Percentiles rank a stretch among this genome's conserved stretches.
Evolutionary conservation across 2,329 filamentous ascomycete genomes (phyloP).

Genomic region (Diaporthe citri): DNA sequence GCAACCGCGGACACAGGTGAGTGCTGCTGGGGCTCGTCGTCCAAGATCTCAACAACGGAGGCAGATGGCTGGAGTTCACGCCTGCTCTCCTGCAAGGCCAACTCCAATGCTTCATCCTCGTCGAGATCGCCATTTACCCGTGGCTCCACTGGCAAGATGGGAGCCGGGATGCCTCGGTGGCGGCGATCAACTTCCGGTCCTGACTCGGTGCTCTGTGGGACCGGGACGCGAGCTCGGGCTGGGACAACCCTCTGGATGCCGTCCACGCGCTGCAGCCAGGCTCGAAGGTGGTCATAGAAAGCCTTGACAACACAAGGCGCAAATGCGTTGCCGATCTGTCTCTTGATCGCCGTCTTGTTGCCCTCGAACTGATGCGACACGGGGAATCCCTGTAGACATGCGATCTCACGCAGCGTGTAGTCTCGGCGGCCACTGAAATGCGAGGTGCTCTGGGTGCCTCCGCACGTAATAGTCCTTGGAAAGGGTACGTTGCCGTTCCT

Average conservation of each 20-base stretch:
- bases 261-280: conserved; percentile 60
- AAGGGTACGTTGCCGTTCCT: conserved; percentile 64
- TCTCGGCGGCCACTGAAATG: conserved; percentile 74
- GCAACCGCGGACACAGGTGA: background rate
- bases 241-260: conserved; percentile 43
- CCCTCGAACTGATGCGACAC: conserved; percentile 68
- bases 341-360: conserved; percentile 55
- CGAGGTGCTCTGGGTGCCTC: conserved; percentile 67
- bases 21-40: conserved; percentile 2
- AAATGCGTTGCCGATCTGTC: conserved; percentile 85
- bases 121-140: conserved; percentile 51
- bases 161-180: background rate
- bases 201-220: background rate
- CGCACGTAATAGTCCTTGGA: conserved; percentile 72
- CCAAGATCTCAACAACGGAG: background rate
- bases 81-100: conserved; percentile 23
- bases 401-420: conserved; percentile 78
- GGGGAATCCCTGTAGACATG: conserved; percentile 79
- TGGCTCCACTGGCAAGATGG: conserved; percentile 46
- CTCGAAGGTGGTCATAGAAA: conserved; percentile 61
- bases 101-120: conserved; percentile 56
- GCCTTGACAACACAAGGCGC: conserved; percentile 69
- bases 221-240: background rate
- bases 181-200: no score
- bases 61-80: background rate